Evolutionary conservation across 2,329 filamentous ascomycete genomes (phyloP), one percentile per base, ranked within the genome.

Genomic region (Chrysosporium keratinophilum): DNA sequence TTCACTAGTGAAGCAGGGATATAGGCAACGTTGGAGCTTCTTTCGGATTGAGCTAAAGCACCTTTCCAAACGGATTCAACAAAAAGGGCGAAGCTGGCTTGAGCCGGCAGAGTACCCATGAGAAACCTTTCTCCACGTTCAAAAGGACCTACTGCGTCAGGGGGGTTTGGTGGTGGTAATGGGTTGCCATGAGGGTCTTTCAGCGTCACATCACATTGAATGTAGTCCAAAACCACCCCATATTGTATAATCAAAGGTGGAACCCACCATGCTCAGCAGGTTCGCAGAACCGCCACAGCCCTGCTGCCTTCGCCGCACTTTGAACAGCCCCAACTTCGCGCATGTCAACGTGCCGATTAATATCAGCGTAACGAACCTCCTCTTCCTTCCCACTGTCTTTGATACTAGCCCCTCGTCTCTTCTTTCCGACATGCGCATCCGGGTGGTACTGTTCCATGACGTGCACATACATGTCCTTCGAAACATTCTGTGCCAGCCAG

Each of bases 391-490:
- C 50, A 54, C 59, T 59, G 59, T 64, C 46, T 54, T 64, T 48
- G 19, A 44, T 28, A 64, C 56, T 62, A 61, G 58, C 14, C 60
- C 64, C 11, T 55, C 62, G 54, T 74, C 71, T 80, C 52, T 74
- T 72, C 71, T 88, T 91, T 2, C 88, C 88, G 0, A 94, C 88
- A 66, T 94, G 82, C 0, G 86, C 88, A 58, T 85, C 80, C 0
- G 87, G 87, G 58, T 82, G 82, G 64, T 93, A 93, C 69, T 94
- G 88, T 69, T 94, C 87, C 87, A 93, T 93, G 59, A 94, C 83
- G 65, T 94, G 84, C 56, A 93, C 79, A 68, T 90, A 91, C 42
- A 85, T 76, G 66, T 93, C 87, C 53, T 73, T 77, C 2, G 84
- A 87, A 1, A 94, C 76, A 50, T 88, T 79, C 28, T 78, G 73